Evolutionary conservation across 768 basidiomycete species (phyloP).

Genomic region (Chalciporus piperatus): DNA sequence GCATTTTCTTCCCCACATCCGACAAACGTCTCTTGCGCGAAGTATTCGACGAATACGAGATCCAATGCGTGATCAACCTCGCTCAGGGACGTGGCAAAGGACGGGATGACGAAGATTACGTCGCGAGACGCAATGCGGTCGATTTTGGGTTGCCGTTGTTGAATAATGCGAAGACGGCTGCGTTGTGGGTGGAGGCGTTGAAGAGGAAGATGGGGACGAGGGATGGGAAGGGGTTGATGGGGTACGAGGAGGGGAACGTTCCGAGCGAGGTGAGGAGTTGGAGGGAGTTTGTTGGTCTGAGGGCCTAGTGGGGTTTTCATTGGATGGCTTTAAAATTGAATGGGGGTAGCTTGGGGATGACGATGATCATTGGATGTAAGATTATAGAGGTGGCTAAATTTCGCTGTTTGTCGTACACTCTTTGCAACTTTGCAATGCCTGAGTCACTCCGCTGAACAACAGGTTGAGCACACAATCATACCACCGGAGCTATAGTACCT

Average conservation of each 20-base stretch:
- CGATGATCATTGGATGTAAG: no score
- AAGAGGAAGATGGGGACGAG: conserved; percentile 72
- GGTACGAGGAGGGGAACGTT: conserved; percentile 83
- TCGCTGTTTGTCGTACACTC: no score
- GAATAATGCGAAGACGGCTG: conserved; percentile 86
- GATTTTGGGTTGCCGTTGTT: conserved; percentile 92
- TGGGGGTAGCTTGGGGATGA: no score
- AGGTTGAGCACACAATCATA: background rate
- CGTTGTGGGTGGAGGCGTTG: conserved; percentile 87
- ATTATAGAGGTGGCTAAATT: background rate
- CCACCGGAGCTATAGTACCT: no score
- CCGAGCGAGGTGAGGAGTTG: conserved; percentile 92
- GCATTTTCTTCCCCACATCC: conserved; percentile 93
- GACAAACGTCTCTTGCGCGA: conserved; percentile 95
- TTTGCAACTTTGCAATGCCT: no score
- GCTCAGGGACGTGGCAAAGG: conserved; percentile 73
- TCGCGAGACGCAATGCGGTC: conserved; percentile 93
- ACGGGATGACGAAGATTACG: conserved; percentile 91
- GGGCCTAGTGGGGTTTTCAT: conserved; percentile 46
- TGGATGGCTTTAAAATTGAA: no score
- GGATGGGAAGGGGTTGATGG: conserved; percentile 59
- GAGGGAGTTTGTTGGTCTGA: conserved; percentile 81
- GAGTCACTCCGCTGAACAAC: no score
- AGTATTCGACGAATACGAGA: conserved; percentile 92
- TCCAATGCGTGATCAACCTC: conserved; percentile 92